A percentile compares a stretch with the other conserved stretches of the same genome.
These are phyloP conservation scores for Solanum neorickii DNA, from an alignment of 257 asterid species.

Conservation along the genomic window DNA sequence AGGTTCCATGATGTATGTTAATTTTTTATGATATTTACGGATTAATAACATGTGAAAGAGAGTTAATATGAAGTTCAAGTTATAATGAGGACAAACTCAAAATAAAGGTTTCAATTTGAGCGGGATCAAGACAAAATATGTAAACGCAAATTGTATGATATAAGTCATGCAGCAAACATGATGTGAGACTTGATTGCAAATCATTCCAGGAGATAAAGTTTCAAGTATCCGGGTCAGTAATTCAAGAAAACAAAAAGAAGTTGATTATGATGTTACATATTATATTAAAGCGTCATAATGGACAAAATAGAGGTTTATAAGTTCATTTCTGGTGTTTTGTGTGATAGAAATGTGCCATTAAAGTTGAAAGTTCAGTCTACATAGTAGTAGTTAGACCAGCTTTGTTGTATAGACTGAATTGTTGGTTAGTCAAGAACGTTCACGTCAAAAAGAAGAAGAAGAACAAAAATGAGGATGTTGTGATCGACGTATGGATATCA, in stretches of 20 bases:
- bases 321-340: background rate
- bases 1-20: too few relatives aligned
- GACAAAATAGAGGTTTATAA: background rate
- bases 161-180: background rate
- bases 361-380: background rate
- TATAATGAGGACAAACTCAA: background rate
- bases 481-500: background rate
- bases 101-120: background rate
- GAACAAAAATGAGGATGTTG: background rate
- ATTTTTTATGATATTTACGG: too few relatives aligned
- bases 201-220: background rate
- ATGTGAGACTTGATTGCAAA: background rate
- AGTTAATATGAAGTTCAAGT: too few relatives aligned
- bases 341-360: background rate
- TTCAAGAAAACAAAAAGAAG: background rate
- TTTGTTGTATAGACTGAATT: background rate
- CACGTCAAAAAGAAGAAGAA: background rate
- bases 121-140: background rate
- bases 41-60: too few relatives aligned
- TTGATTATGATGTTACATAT: background rate
- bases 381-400: background rate
- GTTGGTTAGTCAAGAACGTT: background rate
- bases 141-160: too few relatives aligned
- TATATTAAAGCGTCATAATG: background rate
- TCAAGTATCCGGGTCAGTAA: background rate